These are phyloP conservation scores for Coleophoma eucalyptorum DNA, from an alignment of 2,329 filamentous ascomycete genomes.

Conservation along the genomic window DNA sequence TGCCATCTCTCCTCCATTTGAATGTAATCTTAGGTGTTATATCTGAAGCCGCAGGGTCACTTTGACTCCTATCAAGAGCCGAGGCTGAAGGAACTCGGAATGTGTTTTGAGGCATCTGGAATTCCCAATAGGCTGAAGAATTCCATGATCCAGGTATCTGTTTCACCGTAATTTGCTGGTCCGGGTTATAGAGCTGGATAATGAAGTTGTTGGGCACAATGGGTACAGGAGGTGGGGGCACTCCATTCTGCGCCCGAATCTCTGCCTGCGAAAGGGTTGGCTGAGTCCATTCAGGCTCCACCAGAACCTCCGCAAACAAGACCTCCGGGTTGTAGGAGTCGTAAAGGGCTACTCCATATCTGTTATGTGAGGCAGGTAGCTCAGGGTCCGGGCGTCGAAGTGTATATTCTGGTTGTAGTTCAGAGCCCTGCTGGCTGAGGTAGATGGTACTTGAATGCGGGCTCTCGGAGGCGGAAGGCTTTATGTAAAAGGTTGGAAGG, in stretches of 20 bases:
- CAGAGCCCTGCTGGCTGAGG: slow-evolving; percentile 70
- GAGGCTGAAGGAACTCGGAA: slow-evolving; percentile 80
- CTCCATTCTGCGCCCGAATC: slow-evolving; percentile 65
- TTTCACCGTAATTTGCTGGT: slow-evolving; percentile 72
- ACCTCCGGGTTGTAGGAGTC: slow-evolving; percentile 79
- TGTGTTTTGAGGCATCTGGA: slow-evolving; percentile 82
- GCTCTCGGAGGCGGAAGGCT: slow-evolving; percentile 42
- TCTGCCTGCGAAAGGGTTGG: slow-evolving; percentile 79
- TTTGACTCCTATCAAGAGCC: slow-evolving; percentile 69
- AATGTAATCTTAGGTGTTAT: slow-evolving; percentile 75
- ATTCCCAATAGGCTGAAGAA: slow-evolving; percentile 79
- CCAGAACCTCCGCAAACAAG: slow-evolving; percentile 81
- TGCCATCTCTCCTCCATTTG: slow-evolving; percentile 84
- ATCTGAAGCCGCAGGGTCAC: slow-evolving; percentile 50
- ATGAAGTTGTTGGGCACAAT: slow-evolving; percentile 73
- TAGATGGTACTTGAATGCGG: slow-evolving; percentile 51
- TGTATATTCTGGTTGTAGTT: slow-evolving; percentile 76
- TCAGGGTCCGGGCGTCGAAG: slow-evolving; percentile 72
- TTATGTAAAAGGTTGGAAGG: slow-evolving; percentile 68
- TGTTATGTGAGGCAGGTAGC: slow-evolving; percentile 68
- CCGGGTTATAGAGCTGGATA: slow-evolving; percentile 92
- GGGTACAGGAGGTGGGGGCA: slow-evolving; percentile 63
- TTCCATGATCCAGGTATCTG: slow-evolving; percentile 76
- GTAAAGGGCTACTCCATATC: slow-evolving; percentile 81
- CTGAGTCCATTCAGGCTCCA: slow-evolving; percentile 82